Conservation (phyloP, 2,329 filamentous ascomycete species). For the Arachnopeziza araneosa region DNA sequence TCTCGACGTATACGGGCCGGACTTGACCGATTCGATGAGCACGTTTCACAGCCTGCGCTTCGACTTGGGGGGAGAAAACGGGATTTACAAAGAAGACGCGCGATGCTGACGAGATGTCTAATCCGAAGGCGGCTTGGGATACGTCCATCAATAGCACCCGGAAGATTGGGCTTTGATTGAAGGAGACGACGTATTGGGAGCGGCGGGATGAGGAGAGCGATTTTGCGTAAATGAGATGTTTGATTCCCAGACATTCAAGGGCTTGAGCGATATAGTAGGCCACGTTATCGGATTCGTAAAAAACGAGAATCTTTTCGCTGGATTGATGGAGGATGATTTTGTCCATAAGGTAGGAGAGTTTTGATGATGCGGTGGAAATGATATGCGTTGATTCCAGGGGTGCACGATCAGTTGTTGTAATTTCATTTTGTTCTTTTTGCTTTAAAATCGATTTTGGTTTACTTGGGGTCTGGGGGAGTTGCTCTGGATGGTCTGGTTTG, state of each 20-base stretch:
- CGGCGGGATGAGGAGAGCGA: constrained; percentile 55
- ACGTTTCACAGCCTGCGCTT: constrained; percentile 87
- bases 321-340: constrained; percentile 61
- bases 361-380: constrained; percentile 77
- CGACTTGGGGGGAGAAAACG: constrained; percentile 76
- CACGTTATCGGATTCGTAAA: constrained; percentile 84
- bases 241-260: constrained; percentile 65
- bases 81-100: constrained; percentile 87
- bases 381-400: constrained; percentile 38
- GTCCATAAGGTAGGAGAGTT: constrained; percentile 80
- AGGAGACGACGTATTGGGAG: constrained; percentile 71
- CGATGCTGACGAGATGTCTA: constrained; percentile 79
- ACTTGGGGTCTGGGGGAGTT: neutral
- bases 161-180: constrained; percentile 46
- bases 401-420: constrained; percentile 13
- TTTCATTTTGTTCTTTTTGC: constrained; percentile 18
- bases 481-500: no score
- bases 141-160: constrained; percentile 85
- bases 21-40: constrained; percentile 82
- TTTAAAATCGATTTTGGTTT: constrained; percentile 20
- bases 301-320: constrained; percentile 82
- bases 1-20: constrained; percentile 77
- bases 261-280: constrained; percentile 82
- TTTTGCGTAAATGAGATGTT: constrained; percentile 63
- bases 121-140: constrained; percentile 79